These are phyloP conservation scores for Lasiosphaeria ovina DNA, from an alignment of 495 filamentous ascomycete genomes.

Conservation along the genomic window DNA sequence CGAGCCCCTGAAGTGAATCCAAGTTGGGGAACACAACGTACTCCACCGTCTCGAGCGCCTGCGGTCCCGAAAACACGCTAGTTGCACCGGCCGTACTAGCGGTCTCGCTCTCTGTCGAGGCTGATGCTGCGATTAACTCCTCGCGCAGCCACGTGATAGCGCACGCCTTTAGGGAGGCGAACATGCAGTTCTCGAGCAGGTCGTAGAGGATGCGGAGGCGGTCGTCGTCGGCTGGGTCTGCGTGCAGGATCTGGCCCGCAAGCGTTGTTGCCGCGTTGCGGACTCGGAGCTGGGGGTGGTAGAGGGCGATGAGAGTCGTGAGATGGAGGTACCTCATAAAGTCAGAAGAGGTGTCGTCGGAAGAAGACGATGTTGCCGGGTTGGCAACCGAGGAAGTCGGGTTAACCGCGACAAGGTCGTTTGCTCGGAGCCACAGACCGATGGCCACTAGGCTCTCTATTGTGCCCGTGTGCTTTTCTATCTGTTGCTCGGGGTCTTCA, in stretches of 20 bases:
- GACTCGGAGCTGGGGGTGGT: constrained; percentile 63
- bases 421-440: constrained; percentile 49
- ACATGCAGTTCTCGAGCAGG: constrained; percentile 77
- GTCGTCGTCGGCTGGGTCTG: constrained; percentile 66
- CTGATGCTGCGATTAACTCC: constrained; percentile 56
- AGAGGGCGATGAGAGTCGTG: constrained; percentile 62
- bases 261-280: constrained; percentile 74
- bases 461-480: constrained; percentile 35
- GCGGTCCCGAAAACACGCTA: constrained; percentile 58
- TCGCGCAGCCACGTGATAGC: constrained; percentile 87
- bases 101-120: neutral
- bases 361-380: constrained; percentile 4
- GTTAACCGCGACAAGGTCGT: constrained; percentile 26
- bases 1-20: constrained; percentile 27
- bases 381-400: constrained; percentile 20
- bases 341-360: constrained; percentile 31
- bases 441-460: constrained; percentile 50
- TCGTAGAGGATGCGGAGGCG: constrained; percentile 76
- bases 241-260: constrained; percentile 68
- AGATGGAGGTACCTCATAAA: constrained; percentile 61
- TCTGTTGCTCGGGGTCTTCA: constrained; percentile 39
- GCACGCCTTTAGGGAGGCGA: constrained; percentile 71
- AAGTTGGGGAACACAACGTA: constrained; percentile 46
- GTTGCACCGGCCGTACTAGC: constrained; percentile 17
- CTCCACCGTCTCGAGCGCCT: constrained; percentile 45